Evolutionary conservation across 1,139 yeast genomes (phyloP).

Genomic region (Debaryomyces subglobosus): DNA sequence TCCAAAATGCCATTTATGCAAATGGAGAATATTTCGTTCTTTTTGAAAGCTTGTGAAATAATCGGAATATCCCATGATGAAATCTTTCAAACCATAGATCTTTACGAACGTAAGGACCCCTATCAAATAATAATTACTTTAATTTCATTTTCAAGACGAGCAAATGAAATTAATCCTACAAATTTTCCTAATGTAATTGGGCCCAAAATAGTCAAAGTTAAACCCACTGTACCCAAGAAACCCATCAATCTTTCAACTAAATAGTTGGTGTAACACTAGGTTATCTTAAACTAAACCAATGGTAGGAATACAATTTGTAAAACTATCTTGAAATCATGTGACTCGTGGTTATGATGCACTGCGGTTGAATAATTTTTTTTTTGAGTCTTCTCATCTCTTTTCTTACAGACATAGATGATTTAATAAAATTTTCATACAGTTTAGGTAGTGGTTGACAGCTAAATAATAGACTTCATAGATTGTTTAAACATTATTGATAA

Average conservation of each 20-base stretch:
- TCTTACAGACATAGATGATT: background rate
- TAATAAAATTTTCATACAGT: slow-evolving; percentile 6
- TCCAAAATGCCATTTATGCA: slow-evolving; percentile 84
- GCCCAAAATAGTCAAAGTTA: slow-evolving; percentile 36
- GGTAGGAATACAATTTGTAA: slow-evolving; percentile 3
- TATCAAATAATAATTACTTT: slow-evolving; percentile 75
- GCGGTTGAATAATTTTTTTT: slow-evolving; percentile 1
- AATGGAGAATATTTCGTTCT: slow-evolving; percentile 85
- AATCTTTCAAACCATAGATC: slow-evolving; percentile 78
- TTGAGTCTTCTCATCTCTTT: slow-evolving; percentile 11
- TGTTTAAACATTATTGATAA: background rate
- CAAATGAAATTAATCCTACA: slow-evolving; percentile 38
- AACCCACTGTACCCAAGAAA: slow-evolving; percentile 43
- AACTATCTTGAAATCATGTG: slow-evolving; percentile 2
- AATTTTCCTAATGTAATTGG: slow-evolving; percentile 33
- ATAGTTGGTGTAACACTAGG: background rate
- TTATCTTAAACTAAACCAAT: background rate
- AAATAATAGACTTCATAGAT: background rate
- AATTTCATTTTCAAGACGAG: slow-evolving; percentile 67
- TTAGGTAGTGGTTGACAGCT: background rate
- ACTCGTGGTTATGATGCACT: slow-evolving; percentile 1
- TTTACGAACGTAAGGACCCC: slow-evolving; percentile 74
- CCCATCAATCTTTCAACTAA: slow-evolving; percentile 25
- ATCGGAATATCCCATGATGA: slow-evolving; percentile 85
- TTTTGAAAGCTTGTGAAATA: slow-evolving; percentile 58